phyloP scores from a whole-genome alignment of 2,329 filamentous ascomycete species.

The Monilinia fructicola region DNA sequence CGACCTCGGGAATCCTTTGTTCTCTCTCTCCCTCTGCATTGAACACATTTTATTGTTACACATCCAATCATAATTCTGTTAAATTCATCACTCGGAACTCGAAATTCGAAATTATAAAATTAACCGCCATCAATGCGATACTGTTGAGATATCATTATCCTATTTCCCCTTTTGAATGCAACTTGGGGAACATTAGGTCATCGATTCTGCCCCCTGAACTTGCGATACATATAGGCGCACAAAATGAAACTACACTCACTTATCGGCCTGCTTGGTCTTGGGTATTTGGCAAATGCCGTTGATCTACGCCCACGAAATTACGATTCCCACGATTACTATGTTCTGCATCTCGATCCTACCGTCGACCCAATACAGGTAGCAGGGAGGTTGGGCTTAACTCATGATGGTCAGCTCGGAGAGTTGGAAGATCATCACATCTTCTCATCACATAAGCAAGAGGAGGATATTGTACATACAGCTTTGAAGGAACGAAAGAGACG shows the following conservation, averaged over 20 bases:
- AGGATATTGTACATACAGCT: slow-evolving; percentile 58
- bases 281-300: slow-evolving; percentile 49
- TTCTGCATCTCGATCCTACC: slow-evolving; percentile 73
- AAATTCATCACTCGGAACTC: background rate
- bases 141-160: slow-evolving; percentile 22
- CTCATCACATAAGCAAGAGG: slow-evolving; percentile 61
- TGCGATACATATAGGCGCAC: slow-evolving; percentile 10
- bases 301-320: slow-evolving; percentile 64
- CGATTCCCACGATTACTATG: slow-evolving; percentile 85
- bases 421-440: slow-evolving; percentile 84
- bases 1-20: slow-evolving; percentile 22
- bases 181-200: background rate
- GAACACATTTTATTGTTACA: slow-evolving; percentile 14
- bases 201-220: slow-evolving; percentile 5
- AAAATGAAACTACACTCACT: slow-evolving; percentile 47
- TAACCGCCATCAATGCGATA: slow-evolving; percentile 31
- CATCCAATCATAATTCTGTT: background rate
- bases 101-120: background rate
- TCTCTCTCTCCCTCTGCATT: slow-evolving; percentile 1
- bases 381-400: slow-evolving; percentile 67
- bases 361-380: slow-evolving; percentile 69
- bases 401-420: slow-evolving; percentile 79
- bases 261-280: slow-evolving; percentile 54
- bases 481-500: slow-evolving; percentile 55
- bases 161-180: slow-evolving; percentile 4